Conservation (phyloP, 164 flowering plant genomes). For the Hamamelis virginiana region DNA sequence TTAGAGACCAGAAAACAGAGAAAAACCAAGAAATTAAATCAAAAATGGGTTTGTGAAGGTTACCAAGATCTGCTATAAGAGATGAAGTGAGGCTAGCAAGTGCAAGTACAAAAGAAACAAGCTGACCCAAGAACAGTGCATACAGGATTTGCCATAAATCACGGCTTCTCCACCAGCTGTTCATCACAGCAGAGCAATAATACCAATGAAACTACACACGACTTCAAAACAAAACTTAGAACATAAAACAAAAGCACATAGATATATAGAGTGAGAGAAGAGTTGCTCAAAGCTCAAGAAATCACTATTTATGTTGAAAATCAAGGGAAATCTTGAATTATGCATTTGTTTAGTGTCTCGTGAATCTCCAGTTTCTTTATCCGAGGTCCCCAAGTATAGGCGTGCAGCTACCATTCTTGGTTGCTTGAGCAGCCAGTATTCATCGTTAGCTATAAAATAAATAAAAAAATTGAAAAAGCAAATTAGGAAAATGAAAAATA, state of each 20-base stretch:
- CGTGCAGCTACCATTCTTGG: too few relatives aligned
- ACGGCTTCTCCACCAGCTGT: constrained; percentile 30
- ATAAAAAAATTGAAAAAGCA: too few relatives aligned
- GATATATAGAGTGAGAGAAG: too few relatives aligned
- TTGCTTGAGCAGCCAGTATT: too few relatives aligned
- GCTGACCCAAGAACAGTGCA: constrained; percentile 50
- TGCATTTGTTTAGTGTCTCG: too few relatives aligned
- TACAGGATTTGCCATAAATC: constrained; percentile 14
- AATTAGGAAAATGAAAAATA: too few relatives aligned
- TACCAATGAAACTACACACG: not conserved
- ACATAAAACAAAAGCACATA: not conserved
- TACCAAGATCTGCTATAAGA: constrained; percentile 50
- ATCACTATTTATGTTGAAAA: too few relatives aligned
- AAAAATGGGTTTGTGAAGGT: not conserved
- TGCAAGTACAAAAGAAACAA: constrained; percentile 50
- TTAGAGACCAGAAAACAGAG: not conserved
- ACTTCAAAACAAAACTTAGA: not conserved
- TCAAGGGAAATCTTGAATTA: too few relatives aligned
- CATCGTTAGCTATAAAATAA: too few relatives aligned
- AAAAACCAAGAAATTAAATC: not conserved
- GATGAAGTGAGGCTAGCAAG: constrained; percentile 51
- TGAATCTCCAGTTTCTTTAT: too few relatives aligned
- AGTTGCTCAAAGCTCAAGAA: too few relatives aligned
- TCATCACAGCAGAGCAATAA: constrained; percentile 4
- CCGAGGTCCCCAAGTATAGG: too few relatives aligned